phyloP scores from a whole-genome alignment of 192 early-diverging fungal species.

The Gaertneriomyces sp. region DNA sequence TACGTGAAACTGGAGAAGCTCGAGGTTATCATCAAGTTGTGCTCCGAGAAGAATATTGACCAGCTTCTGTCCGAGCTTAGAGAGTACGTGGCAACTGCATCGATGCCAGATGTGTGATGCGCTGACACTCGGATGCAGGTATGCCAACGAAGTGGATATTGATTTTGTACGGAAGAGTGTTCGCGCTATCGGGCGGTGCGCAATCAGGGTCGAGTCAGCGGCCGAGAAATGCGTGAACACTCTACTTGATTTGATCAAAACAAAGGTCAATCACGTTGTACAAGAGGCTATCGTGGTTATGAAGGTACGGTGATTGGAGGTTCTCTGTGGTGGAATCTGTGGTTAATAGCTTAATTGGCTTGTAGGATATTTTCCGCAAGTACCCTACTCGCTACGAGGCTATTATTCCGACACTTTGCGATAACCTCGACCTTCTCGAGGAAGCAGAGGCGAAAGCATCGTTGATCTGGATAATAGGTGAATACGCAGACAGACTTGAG shows the following conservation, averaged over 20 bases:
- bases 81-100: slow-evolving; percentile 59
- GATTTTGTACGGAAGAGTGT: slow-evolving; percentile 91
- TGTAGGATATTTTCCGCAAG: slow-evolving; percentile 84
- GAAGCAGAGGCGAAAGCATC: slow-evolving; percentile 90
- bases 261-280: slow-evolving; percentile 81
- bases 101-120: neutral
- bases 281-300: slow-evolving; percentile 90
- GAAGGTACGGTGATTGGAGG: slow-evolving; percentile 54
- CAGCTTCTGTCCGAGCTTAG: slow-evolving; percentile 90
- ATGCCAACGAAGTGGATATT: slow-evolving; percentile 94
- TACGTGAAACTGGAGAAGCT: slow-evolving; percentile 97
- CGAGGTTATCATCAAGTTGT: slow-evolving; percentile 87
- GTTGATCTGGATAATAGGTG: slow-evolving; percentile 94
- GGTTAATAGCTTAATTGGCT: neutral
- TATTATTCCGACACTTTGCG: slow-evolving; percentile 82
- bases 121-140: slow-evolving; percentile 41
- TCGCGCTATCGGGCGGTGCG: slow-evolving; percentile 86
- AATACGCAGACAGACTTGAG: slow-evolving; percentile 86
- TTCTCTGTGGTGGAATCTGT: slow-evolving; percentile 14
- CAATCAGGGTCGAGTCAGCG: slow-evolving; percentile 84
- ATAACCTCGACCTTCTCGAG: slow-evolving; percentile 82
- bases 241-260: slow-evolving; percentile 88
- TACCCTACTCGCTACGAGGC: slow-evolving; percentile 86
- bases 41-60: slow-evolving; percentile 81
- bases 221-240: slow-evolving; percentile 81